Conservation (phyloP, 1,139 yeast genomes). For the Candida labiduridarum region DNA sequence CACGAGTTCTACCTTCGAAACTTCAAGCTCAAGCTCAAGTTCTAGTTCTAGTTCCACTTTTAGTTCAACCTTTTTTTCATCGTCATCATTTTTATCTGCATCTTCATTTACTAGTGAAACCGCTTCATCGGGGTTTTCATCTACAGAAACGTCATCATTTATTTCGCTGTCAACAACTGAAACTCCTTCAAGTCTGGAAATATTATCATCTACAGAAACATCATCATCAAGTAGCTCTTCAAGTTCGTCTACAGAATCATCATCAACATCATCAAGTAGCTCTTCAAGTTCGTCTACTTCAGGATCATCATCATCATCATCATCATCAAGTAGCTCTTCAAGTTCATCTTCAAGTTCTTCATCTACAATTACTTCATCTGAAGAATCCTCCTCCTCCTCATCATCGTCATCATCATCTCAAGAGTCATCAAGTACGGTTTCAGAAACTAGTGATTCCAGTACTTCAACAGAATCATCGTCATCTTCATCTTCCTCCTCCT, state of each 20-base stretch:
- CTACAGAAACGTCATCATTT: background rate
- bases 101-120: conserved; percentile 7
- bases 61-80: conserved; percentile 15
- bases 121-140: background rate
- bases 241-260: conserved; percentile 5
- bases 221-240: background rate
- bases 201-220: conserved; percentile 7
- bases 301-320: conserved; percentile 7
- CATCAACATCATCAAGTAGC: conserved; percentile 7
- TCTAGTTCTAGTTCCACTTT: conserved; percentile 10
- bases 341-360: conserved; percentile 7
- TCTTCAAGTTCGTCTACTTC: conserved; percentile 5
- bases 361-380: conserved; percentile 5
- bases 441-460: conserved; percentile 7
- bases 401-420: conserved; percentile 5
- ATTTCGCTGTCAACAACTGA: conserved; percentile 10
- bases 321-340: conserved; percentile 10
- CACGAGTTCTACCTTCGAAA: background rate
- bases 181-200: background rate
- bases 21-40: conserved; percentile 7
- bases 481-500: conserved; percentile 2
- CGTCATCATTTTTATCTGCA: conserved; percentile 12
- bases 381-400: conserved; percentile 7
- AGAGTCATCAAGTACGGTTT: conserved; percentile 7
- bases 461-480: conserved; percentile 1